A percentile compares a stretch with the other conserved stretches of the same genome.
phyloP scores from a whole-genome alignment of 2,329 filamentous ascomycete genomes.

The Lanzia echinophila region DNA sequence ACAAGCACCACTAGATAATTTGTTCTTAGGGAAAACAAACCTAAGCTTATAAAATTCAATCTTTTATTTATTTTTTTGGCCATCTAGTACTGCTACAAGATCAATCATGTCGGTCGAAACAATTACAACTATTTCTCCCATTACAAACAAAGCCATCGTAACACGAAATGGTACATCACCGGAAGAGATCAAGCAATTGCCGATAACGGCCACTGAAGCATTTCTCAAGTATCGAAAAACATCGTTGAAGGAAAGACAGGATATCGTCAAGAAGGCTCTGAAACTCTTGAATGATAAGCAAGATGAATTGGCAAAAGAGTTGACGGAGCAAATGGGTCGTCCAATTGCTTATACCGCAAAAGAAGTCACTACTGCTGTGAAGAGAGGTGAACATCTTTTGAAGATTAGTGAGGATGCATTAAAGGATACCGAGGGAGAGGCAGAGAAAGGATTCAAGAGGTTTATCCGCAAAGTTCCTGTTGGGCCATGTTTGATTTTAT shows the following conservation, averaged over 20 bases:
- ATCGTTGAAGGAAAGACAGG: conserved; percentile 65
- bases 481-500: conserved; percentile 81
- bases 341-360: conserved; percentile 81
- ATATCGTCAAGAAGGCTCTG: conserved; percentile 74
- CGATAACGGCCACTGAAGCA: conserved; percentile 63
- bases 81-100: too few species aligned
- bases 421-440: conserved; percentile 72
- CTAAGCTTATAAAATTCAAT: too few species aligned
- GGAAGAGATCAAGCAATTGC: conserved; percentile 64
- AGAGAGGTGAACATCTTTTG: conserved; percentile 77
- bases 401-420: conserved; percentile 75
- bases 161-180: conserved; percentile 69
- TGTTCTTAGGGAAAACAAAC: too few species aligned
- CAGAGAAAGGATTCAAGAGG: conserved; percentile 81
- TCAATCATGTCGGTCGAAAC: conserved; percentile 53
- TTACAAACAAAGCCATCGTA: conserved; percentile 77
- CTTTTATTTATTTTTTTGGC: too few species aligned
- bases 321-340: conserved; percentile 92
- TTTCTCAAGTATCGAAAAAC: conserved; percentile 75
- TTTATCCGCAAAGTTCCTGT: conserved; percentile 86
- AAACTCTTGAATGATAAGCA: conserved; percentile 62
- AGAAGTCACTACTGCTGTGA: conserved; percentile 79
- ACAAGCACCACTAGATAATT: too few species aligned
- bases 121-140: conserved; percentile 79
- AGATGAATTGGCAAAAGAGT: conserved; percentile 74